Conservation (phyloP, 768 basidiomycete genomes). For the Asterophora parasitica region DNA sequence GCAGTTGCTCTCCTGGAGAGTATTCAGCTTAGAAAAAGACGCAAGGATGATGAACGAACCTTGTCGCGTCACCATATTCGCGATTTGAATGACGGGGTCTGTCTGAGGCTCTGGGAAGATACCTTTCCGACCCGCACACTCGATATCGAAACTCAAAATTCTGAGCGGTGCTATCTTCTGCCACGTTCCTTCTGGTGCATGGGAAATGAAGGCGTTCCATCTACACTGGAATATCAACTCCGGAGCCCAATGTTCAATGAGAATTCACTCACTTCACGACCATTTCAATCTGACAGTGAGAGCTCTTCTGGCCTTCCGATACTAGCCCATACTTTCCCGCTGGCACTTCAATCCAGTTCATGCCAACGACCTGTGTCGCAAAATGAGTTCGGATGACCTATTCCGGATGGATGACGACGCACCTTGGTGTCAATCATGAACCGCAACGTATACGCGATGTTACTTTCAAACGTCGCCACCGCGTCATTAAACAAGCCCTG, state of each 20-base stretch:
- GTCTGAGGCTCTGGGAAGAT: constrained; percentile 89
- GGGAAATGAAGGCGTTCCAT: constrained; percentile 82
- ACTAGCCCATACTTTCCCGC: constrained; percentile 73
- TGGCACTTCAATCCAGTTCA: constrained; percentile 98
- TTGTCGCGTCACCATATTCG: constrained; percentile 98
- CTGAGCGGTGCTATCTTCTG: constrained; percentile 88
- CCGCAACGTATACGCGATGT: constrained; percentile 83
- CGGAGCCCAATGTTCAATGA: not conserved
- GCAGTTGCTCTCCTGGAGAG: constrained; percentile 73
- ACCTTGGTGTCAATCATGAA: constrained; percentile 99
- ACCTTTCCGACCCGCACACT: constrained; percentile 96
- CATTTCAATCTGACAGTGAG: constrained; percentile 88
- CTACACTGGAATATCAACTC: constrained; percentile 32
- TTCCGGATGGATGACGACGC: constrained; percentile 4
- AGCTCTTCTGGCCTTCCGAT: constrained; percentile 53
- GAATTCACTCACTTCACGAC: constrained; percentile 52
- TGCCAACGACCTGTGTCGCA: constrained; percentile 74
- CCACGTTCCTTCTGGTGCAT: constrained; percentile 90
- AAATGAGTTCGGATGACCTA: not conserved
- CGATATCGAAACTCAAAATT: constrained; percentile 97
- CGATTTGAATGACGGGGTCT: constrained; percentile 98
- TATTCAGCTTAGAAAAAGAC: constrained; percentile 1
- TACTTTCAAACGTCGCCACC: constrained; percentile 85
- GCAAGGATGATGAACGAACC: constrained; percentile 41
- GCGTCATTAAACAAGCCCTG: constrained; percentile 50